These are phyloP conservation scores for Zygosaccharomyces rouxii DNA, from an alignment of 805 yeast genomes.

Conservation along the genomic window DNA sequence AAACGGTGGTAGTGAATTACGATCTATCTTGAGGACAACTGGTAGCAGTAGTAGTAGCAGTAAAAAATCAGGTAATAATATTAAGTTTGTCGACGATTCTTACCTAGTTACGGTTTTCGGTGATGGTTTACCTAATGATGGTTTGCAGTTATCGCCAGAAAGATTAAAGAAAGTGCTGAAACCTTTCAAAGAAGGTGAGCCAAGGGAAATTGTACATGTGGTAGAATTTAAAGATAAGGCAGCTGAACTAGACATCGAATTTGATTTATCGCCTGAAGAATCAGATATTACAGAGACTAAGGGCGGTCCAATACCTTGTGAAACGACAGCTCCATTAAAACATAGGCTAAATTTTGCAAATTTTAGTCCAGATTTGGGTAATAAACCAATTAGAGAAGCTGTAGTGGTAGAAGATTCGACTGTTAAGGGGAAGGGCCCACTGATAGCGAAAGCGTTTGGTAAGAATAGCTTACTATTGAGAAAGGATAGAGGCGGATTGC, in stretches of 20 bases:
- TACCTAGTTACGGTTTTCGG: conserved; percentile 31
- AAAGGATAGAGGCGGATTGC: conserved; percentile 35
- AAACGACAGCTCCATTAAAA: conserved; percentile 21
- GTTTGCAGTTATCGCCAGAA: conserved; percentile 28
- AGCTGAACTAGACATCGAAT: conserved; percentile 16
- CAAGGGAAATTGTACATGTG: conserved; percentile 27
- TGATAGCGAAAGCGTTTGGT: conserved; percentile 35
- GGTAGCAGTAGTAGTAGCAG: conserved; percentile 10
- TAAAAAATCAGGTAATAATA: conserved; percentile 13
- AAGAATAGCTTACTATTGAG: conserved; percentile 29
- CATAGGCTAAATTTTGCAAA: conserved; percentile 27
- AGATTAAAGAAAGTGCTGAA: conserved; percentile 31
- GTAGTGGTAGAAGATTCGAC: conserved; percentile 16
- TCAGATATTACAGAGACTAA: conserved; percentile 30
- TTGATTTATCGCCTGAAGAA: conserved; percentile 13
- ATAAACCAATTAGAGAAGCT: conserved; percentile 29
- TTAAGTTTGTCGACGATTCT: conserved; percentile 28
- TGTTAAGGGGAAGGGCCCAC: conserved; percentile 19
- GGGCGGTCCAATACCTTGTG: conserved; percentile 30
- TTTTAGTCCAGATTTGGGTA: conserved; percentile 27
- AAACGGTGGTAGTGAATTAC: conserved; percentile 5
- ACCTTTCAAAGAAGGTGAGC: conserved; percentile 35
- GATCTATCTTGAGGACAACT: conserved; percentile 24
- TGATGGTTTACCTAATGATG: conserved; percentile 31
- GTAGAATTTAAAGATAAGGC: conserved; percentile 21